A percentile compares a stretch with the other conserved stretches of the same genome.
These are phyloP conservation scores for Blastomyces percursus DNA, from an alignment of 2,329 filamentous ascomycete species.

Conservation along the genomic window DNA sequence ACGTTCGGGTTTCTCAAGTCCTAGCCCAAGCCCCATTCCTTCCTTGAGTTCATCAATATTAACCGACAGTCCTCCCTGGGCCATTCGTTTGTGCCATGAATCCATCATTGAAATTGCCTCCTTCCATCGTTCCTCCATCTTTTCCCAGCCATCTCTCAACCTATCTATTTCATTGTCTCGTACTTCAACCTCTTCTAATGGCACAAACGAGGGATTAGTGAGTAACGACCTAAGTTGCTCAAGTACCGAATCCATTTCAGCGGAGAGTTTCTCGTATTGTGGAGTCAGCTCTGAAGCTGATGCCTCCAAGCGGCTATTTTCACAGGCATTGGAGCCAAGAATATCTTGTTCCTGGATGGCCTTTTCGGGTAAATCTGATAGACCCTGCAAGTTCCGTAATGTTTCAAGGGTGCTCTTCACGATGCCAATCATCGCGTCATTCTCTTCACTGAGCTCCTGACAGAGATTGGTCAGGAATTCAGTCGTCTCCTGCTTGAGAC, in stretches of 20 bases:
- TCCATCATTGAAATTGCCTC: slow-evolving; percentile 88
- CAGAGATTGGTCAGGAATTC: slow-evolving; percentile 79
- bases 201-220: slow-evolving; percentile 92
- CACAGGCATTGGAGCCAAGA: slow-evolving; percentile 9
- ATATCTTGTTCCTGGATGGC: slow-evolving; percentile 22
- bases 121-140: slow-evolving; percentile 83
- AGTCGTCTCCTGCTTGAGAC: slow-evolving; percentile 75
- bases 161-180: slow-evolving; percentile 82
- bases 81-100: slow-evolving; percentile 75
- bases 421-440: slow-evolving; percentile 66
- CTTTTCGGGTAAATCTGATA: slow-evolving; percentile 26
- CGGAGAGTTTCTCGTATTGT: slow-evolving; percentile 56
- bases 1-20: slow-evolving; percentile 19
- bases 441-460: slow-evolving; percentile 78
- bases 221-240: slow-evolving; percentile 72
- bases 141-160: slow-evolving; percentile 76
- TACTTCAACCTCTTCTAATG: slow-evolving; percentile 86
- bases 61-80: slow-evolving; percentile 32
- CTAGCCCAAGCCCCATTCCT: slow-evolving; percentile 34
- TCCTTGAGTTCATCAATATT: slow-evolving; percentile 34
- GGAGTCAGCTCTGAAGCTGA: slow-evolving; percentile 39
- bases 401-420: slow-evolving; percentile 60
- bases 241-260: slow-evolving; percentile 65
- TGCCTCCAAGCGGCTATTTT: slow-evolving; percentile 15
- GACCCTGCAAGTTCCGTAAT: slow-evolving; percentile 50